Conservation (phyloP, 139 green algal genomes). For the Micromonas pusilla region DNA sequence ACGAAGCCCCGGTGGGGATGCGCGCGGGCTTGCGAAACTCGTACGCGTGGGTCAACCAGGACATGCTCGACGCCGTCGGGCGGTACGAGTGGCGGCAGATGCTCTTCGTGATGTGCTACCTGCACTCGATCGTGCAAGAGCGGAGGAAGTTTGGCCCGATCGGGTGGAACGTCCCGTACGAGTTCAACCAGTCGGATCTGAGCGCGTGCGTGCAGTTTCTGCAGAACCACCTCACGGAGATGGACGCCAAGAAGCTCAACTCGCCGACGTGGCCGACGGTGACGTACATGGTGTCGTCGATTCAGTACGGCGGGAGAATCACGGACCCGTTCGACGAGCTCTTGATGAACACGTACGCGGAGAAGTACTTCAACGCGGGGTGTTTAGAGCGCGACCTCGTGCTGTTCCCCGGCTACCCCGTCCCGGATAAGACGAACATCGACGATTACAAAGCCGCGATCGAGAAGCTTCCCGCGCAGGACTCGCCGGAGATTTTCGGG, state of each 20-base stretch:
- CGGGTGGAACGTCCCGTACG: slow-evolving; percentile 85
- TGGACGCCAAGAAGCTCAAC: slow-evolving; percentile 41
- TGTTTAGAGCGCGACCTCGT: slow-evolving; percentile 38
- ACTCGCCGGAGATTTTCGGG: slow-evolving; percentile 87
- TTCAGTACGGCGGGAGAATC: slow-evolving; percentile 69
- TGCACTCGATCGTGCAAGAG: slow-evolving; percentile 83
- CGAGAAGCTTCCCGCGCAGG: slow-evolving; percentile 67
- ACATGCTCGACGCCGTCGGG: slow-evolving; percentile 59
- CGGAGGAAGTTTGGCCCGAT: slow-evolving; percentile 85
- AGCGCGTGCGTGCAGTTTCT: slow-evolving; percentile 75
- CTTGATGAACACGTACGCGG: slow-evolving; percentile 76
- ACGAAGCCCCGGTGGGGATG: slow-evolving; percentile 79
- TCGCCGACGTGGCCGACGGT: slow-evolving; percentile 71
- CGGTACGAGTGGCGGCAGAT: slow-evolving; percentile 68
- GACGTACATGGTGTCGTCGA: slow-evolving; percentile 72
- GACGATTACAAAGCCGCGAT: slow-evolving; percentile 68
- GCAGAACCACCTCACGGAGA: slow-evolving; percentile 69
- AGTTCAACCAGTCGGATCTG: slow-evolving; percentile 92
- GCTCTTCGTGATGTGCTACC: slow-evolving; percentile 78
- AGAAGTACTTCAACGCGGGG: slow-evolving; percentile 67
- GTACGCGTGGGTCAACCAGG: slow-evolving; percentile 77
- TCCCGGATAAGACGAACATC: slow-evolving; percentile 71
- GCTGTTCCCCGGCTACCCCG: slow-evolving; percentile 62
- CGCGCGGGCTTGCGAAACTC: slow-evolving; percentile 78
- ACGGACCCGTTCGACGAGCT: slow-evolving; percentile 71